A percentile compares a stretch with the other conserved stretches of the same genome.
These are phyloP conservation scores for Pinus albicaulis DNA, from an alignment of 75 land plant genomes.

Conservation along the genomic window DNA sequence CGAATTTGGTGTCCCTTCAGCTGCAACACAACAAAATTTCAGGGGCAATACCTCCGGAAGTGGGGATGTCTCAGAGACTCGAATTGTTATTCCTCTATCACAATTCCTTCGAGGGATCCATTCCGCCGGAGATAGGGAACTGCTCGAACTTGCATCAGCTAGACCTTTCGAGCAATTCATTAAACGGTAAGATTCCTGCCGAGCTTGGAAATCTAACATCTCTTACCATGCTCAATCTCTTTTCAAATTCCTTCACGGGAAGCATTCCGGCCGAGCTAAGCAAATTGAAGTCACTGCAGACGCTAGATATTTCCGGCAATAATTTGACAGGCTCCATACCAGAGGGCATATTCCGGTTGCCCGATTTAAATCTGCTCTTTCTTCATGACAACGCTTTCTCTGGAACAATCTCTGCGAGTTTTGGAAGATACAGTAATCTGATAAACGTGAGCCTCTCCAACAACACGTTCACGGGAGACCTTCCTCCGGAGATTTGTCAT, in stretches of 20 bases:
- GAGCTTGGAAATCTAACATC: neutral
- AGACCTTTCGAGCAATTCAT: constrained; percentile 15
- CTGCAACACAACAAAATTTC: constrained; percentile 22
- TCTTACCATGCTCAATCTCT: neutral
- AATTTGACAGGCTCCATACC: constrained; percentile 11
- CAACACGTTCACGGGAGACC: neutral
- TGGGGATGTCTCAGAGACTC: constrained; percentile 4
- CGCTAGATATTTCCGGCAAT: constrained; percentile 19
- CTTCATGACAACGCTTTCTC: constrained; percentile 9
- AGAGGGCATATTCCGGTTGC: neutral
- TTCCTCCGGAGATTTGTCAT: neutral
- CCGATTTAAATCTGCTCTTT: constrained; percentile 9
- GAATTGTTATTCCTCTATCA: constrained; percentile 11
- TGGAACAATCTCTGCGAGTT: constrained; percentile 9
- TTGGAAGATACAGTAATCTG: neutral
- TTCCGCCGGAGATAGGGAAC: constrained; percentile 19
- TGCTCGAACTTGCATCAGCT: constrained; percentile 12
- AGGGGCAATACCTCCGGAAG: constrained; percentile 20
- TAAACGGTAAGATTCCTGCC: neutral
- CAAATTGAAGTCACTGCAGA: constrained; percentile 6
- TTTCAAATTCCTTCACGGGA: neutral
- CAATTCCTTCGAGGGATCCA: constrained; percentile 12
- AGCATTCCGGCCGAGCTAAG: constrained; percentile 17
- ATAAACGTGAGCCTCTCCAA: neutral
- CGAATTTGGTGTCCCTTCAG: constrained; percentile 28